Conservation (phyloP, 257 asterid genomes). For the Orobanche coerulescens region DNA sequence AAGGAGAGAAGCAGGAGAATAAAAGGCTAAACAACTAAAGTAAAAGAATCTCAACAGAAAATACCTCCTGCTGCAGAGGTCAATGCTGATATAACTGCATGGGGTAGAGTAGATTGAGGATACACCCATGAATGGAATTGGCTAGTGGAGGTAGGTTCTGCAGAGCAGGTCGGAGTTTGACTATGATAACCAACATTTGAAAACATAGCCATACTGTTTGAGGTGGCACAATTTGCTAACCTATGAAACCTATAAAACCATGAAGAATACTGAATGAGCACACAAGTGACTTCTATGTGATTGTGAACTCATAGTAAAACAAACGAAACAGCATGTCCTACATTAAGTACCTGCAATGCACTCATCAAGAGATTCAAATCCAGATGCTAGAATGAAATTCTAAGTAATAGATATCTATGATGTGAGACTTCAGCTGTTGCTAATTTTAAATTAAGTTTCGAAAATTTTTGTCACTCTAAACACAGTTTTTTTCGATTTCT, state of each 20-base stretch:
- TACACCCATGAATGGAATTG: conserved; percentile 73
- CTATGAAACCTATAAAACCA: conserved; percentile 71
- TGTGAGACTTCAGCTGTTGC: neutral
- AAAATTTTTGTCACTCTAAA: neutral
- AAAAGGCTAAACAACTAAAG: conserved; percentile 4
- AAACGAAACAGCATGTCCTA: neutral
- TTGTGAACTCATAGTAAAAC: conserved; percentile 1
- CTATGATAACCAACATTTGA: conserved; percentile 26
- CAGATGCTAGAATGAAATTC: neutral
- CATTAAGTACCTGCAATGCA: neutral
- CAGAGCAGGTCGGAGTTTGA: conserved; percentile 26
- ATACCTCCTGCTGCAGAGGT: conserved; percentile 63
- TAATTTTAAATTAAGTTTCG: neutral
- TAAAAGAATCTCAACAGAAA: conserved; percentile 10
- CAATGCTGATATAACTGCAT: conserved; percentile 68
- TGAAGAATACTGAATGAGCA: conserved; percentile 20
- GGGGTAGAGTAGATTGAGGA: conserved; percentile 80
- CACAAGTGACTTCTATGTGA: conserved; percentile 2
- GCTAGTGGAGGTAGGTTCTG: conserved; percentile 34
- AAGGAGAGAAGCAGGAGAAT: conserved; percentile 7
- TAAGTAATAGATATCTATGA: neutral
- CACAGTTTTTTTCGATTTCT: no score
- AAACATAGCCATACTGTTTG: conserved; percentile 31
- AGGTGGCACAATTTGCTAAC: conserved; percentile 42
- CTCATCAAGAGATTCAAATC: conserved; percentile 9